Conservation (phyloP, 768 basidiomycete species). For the Tylopilus plumbeoviolaceoides region DNA sequence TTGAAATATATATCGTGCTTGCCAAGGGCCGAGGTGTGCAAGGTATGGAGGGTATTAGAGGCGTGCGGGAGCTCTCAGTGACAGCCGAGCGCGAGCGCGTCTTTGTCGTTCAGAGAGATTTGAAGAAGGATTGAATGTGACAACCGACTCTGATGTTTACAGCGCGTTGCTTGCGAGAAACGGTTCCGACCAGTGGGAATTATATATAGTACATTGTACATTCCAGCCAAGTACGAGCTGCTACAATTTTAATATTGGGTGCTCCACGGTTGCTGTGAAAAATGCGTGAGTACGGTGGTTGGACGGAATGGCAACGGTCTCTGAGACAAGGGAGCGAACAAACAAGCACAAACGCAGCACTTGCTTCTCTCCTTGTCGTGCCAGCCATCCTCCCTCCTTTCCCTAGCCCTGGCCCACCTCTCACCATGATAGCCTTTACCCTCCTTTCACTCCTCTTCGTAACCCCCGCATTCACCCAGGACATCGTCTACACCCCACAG, state of each 20-base stretch:
- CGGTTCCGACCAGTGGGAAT: no score
- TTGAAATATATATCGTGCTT: slow-evolving; percentile 88
- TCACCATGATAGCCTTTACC: slow-evolving; percentile 16
- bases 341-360: slow-evolving; percentile 25
- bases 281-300: no score
- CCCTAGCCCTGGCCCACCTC: background rate
- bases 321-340: slow-evolving; percentile 3
- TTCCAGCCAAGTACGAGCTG: no score
- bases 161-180: no score
- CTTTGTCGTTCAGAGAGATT: slow-evolving; percentile 69
- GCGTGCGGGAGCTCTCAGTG: slow-evolving; percentile 60
- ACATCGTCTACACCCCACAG: slow-evolving; percentile 37
- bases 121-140: slow-evolving; percentile 71
- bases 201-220: background rate
- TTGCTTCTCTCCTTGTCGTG: slow-evolving; percentile 9
- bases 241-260: no score
- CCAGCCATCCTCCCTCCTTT: slow-evolving; percentile 5
- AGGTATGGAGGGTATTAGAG: slow-evolving; percentile 51
- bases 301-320: slow-evolving; percentile 4
- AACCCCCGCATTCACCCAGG: slow-evolving; percentile 31
- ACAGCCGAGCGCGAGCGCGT: slow-evolving; percentile 66
- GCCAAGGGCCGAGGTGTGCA: slow-evolving; percentile 61
- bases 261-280: no score
- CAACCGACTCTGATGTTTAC: no score
- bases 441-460: slow-evolving; percentile 26